Evolutionary conservation across 495 filamentous ascomycete genomes (phyloP).

Genomic region (Cryomyces minteri): DNA sequence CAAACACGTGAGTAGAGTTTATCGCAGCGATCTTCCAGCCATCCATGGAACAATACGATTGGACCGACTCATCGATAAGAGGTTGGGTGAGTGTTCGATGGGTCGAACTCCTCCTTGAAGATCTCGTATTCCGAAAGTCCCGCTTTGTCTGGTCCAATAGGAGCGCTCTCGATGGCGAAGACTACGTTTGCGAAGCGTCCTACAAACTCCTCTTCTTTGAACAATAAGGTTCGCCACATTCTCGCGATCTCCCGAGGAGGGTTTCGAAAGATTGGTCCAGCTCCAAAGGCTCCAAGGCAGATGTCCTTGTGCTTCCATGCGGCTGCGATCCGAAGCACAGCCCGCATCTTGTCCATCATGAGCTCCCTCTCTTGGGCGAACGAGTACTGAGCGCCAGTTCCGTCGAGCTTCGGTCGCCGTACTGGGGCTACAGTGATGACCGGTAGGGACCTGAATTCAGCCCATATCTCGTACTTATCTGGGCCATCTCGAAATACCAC

Average conservation of each 20-base stretch:
- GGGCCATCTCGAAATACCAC: constrained; percentile 35
- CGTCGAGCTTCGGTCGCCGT: constrained; percentile 49
- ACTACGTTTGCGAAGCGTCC: constrained; percentile 49
- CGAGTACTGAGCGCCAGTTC: constrained; percentile 43
- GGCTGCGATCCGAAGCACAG: constrained; percentile 46
- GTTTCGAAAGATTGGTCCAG: constrained; percentile 51
- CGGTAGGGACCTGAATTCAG: constrained; percentile 30
- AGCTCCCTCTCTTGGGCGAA: constrained; percentile 50
- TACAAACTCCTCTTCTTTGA: constrained; percentile 44
- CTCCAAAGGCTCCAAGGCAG: constrained; percentile 52
- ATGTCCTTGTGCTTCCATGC: constrained; percentile 36
- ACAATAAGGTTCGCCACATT: constrained; percentile 47
- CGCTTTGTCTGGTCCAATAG: constrained; percentile 8
- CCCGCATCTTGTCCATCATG: constrained; percentile 52
- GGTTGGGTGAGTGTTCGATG: constrained; percentile 13
- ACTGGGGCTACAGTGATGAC: constrained; percentile 56
- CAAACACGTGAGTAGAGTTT: too few relatives aligned
- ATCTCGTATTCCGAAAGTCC: constrained; percentile 20
- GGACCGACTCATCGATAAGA: too few relatives aligned
- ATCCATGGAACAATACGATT: too few relatives aligned
- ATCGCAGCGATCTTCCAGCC: too few relatives aligned
- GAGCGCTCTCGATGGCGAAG: constrained; percentile 41
- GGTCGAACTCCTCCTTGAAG: constrained; percentile 23
- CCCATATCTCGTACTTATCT: constrained; percentile 26
- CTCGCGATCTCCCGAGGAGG: constrained; percentile 45